phyloP scores from a whole-genome alignment of 768 basidiomycete genomes.

The Lactarius indigo region DNA sequence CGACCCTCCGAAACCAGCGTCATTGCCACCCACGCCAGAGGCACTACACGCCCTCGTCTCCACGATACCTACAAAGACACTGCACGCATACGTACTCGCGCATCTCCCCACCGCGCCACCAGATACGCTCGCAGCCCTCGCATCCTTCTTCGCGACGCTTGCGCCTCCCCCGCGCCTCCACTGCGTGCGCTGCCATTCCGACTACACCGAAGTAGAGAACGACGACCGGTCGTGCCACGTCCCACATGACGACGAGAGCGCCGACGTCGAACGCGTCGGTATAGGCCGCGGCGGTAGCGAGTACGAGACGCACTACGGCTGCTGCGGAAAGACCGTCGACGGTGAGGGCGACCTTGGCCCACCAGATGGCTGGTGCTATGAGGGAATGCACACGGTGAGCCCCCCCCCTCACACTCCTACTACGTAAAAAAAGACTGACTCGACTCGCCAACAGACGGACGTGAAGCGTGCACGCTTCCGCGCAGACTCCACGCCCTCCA shows the following conservation, averaged over 20 bases:
- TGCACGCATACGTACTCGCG: slow-evolving; percentile 58
- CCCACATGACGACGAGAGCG: slow-evolving; percentile 78
- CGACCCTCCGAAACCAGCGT: slow-evolving; percentile 30
- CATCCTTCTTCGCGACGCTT: slow-evolving; percentile 58
- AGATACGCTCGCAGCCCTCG: slow-evolving; percentile 44
- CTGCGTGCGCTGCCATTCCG: slow-evolving; percentile 71
- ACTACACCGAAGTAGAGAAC: slow-evolving; percentile 70
- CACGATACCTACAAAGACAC: slow-evolving; percentile 61
- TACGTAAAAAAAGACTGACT: too few relatives aligned
- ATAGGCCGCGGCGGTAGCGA: slow-evolving; percentile 32
- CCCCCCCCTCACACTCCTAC: not conserved
- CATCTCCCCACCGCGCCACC: slow-evolving; percentile 42
- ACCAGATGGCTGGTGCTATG: slow-evolving; percentile 85
- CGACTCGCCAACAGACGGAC: slow-evolving; percentile 49
- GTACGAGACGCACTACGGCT: slow-evolving; percentile 63
- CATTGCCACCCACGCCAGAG: slow-evolving; percentile 29
- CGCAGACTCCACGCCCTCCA: slow-evolving; percentile 60
- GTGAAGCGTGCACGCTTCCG: slow-evolving; percentile 73
- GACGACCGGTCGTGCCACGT: slow-evolving; percentile 65
- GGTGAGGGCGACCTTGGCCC: slow-evolving; percentile 80
- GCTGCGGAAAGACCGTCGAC: slow-evolving; percentile 68
- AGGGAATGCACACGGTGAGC: slow-evolving; percentile 73
- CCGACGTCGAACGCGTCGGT: slow-evolving; percentile 61
- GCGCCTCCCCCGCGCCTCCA: slow-evolving; percentile 66
- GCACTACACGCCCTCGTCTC: slow-evolving; percentile 51